Base-by-base conservation (phyloP, 2,329 filamentous ascomycete genomes). In the Exophiala sp. region DNA sequence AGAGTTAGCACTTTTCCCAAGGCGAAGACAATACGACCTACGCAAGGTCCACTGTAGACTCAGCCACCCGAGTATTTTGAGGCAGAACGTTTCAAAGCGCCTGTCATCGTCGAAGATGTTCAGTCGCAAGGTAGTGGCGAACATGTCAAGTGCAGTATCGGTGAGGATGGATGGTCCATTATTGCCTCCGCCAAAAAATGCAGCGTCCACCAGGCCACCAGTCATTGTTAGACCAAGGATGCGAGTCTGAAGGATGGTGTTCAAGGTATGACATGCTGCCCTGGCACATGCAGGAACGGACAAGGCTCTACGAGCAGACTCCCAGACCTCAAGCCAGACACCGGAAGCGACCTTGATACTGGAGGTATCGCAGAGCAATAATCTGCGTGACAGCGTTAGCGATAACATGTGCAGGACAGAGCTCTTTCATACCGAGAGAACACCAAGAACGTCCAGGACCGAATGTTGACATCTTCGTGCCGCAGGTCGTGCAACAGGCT, bases 11-110 rank as follows among this genome's bases (percentile, higher is more conserved):
- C 42, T 18, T 12, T 9, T 20, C 6, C 50, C 20, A 24, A 41
- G 11, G 32, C 24, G 18, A 8, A 47, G 29, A 40, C 24, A 35
- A 21, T 33, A 45, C 16, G 50, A 69, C 80, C 68, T 75, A 92
- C 89, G 85, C 60, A 91, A 87, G 61, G 84, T 85, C 91, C 92
- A 99, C 64, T 81, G 86, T 33, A 84, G 80, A 63, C 91, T 85
- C 1, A 94, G 69, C 94, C 94, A 99, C 63, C 84, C 80, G 52
- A 94, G 81, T 34, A 94, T 79, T 84, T 87, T 35, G 83, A 85
- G 3, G 85, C 87, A 36, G 78, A 77, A 61, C 85, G 81, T 60
- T 82, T 88, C 34, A 82, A 81, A 54, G 82, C 85, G 1, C 89
- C 87, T 41, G 87, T 83, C 63, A 86, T 80, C 24, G 81, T 78